Evolutionary conservation across 257 asterid species (phyloP), one percentile per base, ranked within the genome.

Genomic region (Perilla frutescens): DNA sequence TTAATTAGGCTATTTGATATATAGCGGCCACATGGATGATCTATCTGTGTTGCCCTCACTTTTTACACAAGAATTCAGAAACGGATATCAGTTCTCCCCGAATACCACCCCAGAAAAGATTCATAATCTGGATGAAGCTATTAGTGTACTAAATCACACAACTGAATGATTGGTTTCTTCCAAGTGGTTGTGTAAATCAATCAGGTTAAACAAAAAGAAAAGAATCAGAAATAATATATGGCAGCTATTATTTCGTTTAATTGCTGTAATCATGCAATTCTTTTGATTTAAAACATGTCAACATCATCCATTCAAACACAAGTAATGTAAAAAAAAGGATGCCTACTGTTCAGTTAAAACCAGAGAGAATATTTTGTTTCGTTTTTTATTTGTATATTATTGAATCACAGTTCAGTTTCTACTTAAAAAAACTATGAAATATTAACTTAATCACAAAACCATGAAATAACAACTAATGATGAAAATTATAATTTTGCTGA

Each of bases 81-180:
- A 71, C 8, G 50, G 36, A 61, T 20, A 59, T 32, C 40, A 61
- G 15, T 61, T 60, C 9, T 29, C 63, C n/a, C 54, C 5, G 8
- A n/a, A 53, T 11, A 20, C 32, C 70, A 72, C 8, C 43, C 62
- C n/a, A 70, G 55, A 36, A 7, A 20, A 61, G 54, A 49, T 60
- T 62, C 26, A 48, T 36, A 13, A 72, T 53, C 37, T 14, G 14
- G 40, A 14, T 37, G 51, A 39, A 50, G 39, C 36, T 66, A 66
- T 13, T 48, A 29, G 4, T 13, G 15, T 8, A 10, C 49, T 6
- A 48, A 47, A 47, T 36, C 29, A 36, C 66, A 41, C n/a, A 34
- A 60, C n/a, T 57, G 50, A 20, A 15, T 59, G 48, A 43, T 32
- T 6, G 29, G 51, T 71, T 61, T 14, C 34, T 15, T 56, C 49